Evolutionary conservation across 2,329 filamentous ascomycete genomes (phyloP).

Genomic region (Cytospora piceicola): DNA sequence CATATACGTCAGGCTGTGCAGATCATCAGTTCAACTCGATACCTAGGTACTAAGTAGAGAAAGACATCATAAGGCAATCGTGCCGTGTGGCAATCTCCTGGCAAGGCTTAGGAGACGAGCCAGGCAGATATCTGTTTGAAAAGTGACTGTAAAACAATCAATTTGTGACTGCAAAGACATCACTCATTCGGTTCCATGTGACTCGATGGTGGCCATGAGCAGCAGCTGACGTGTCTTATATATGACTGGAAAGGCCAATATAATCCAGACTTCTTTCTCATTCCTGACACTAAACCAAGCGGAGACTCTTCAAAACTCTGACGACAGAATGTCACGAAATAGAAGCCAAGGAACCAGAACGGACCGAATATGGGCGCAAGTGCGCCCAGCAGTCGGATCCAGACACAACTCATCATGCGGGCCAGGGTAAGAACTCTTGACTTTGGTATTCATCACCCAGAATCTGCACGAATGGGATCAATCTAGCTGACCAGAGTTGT

Average conservation of each 20-base stretch:
- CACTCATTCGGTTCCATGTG: background rate
- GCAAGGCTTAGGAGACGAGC: too few species aligned
- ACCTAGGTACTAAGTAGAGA: too few species aligned
- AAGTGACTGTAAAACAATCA: too few species aligned
- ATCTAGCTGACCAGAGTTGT: background rate
- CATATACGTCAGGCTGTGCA: background rate
- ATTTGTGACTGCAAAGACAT: background rate
- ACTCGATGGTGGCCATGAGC: background rate
- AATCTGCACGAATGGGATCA: too few species aligned
- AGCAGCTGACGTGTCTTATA: background rate
- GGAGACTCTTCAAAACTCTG: fast-evolving
- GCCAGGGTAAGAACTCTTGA: background rate
- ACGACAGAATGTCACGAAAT: constrained; percentile 2
- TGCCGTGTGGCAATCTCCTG: too few species aligned
- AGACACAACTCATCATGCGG: constrained; percentile 11
- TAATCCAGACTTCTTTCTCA: background rate
- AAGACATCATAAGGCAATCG: too few species aligned
- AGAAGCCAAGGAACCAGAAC: background rate
- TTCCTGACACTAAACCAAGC: background rate
- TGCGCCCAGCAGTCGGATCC: background rate
- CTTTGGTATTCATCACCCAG: fast-evolving
- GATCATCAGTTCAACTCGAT: too few species aligned
- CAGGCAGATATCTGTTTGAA: too few species aligned
- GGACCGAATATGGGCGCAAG: constrained; percentile 1
- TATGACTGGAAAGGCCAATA: background rate